Conservation (phyloP, 371 early-diverging fungal genomes). For the Syncephalastrum sp. region DNA sequence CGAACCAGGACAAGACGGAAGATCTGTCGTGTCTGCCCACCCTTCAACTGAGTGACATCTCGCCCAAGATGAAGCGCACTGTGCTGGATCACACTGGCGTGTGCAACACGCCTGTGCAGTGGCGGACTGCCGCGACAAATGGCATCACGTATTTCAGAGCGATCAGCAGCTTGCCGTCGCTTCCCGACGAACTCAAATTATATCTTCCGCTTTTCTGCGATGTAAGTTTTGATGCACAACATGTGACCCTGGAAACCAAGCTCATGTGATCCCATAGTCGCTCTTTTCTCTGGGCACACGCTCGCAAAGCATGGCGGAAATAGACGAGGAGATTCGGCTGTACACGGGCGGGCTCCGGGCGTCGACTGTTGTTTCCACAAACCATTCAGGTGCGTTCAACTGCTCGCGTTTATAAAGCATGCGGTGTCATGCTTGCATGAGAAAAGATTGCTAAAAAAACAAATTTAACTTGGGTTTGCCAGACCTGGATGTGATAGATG, state of each 20-base stretch:
- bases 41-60: conserved; percentile 73
- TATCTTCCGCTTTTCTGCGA: conserved; percentile 82
- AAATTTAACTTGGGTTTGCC: background rate
- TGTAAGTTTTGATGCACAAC: conserved; percentile 30
- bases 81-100: conserved; percentile 67
- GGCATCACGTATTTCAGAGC: conserved; percentile 89
- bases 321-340: conserved; percentile 85
- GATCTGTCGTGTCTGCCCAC: conserved; percentile 86
- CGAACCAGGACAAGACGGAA: conserved; percentile 72
- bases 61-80: conserved; percentile 57
- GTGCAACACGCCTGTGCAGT: conserved; percentile 65
- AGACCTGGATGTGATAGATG: conserved; percentile 56
- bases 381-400: conserved; percentile 51
- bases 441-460: background rate
- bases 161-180: conserved; percentile 60
- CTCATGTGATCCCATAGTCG: conserved; percentile 32
- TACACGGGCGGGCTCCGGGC: conserved; percentile 85
- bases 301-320: conserved; percentile 72
- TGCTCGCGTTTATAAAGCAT: background rate
- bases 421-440: background rate
- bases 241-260: background rate
- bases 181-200: conserved; percentile 67
- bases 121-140: conserved; percentile 84
- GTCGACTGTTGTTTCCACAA: conserved; percentile 65
- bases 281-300: conserved; percentile 86